phyloP scores from a whole-genome alignment of 768 basidiomycete genomes.

The Serpula lacrymans region DNA sequence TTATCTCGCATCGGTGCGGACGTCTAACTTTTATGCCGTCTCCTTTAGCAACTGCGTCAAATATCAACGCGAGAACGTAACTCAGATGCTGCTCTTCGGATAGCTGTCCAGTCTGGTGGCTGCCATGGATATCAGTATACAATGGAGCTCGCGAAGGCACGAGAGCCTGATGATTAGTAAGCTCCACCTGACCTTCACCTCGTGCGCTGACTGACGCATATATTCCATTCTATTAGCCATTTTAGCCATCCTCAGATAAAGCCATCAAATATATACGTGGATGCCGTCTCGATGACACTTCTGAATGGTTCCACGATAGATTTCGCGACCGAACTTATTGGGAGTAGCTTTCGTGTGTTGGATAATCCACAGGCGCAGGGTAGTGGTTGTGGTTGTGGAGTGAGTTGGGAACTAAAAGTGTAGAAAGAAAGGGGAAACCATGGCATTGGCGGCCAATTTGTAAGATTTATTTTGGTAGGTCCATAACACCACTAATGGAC shows the following conservation, averaged over 20 bases:
- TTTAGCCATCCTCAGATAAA: slow-evolving; percentile 69
- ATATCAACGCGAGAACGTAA: slow-evolving; percentile 68
- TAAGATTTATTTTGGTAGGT: too few species aligned
- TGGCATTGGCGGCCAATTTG: too few species aligned
- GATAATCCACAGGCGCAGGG: slow-evolving; percentile 92
- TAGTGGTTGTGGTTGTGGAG: slow-evolving; percentile 90
- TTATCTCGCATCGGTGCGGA: neutral
- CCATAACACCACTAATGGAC: too few species aligned
- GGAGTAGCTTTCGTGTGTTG: slow-evolving; percentile 78
- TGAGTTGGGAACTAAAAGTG: slow-evolving; percentile 87
- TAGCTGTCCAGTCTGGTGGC: slow-evolving; percentile 90
- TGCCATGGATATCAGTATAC: slow-evolving; percentile 99
- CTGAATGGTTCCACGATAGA: slow-evolving; percentile 89
- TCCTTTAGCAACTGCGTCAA: slow-evolving; percentile 66
- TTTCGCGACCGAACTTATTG: slow-evolving; percentile 92
- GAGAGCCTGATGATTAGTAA: slow-evolving; percentile 81
- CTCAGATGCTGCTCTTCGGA: slow-evolving; percentile 64
- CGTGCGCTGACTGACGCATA: neutral
- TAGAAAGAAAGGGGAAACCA: too few species aligned
- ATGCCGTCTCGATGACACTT: slow-evolving; percentile 79
- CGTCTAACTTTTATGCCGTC: too few species aligned
- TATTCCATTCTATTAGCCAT: slow-evolving; percentile 42
- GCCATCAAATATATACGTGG: slow-evolving; percentile 78
- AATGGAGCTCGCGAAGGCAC: slow-evolving; percentile 68
- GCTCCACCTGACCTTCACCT: slow-evolving; percentile 23